Evolutionary conservation across 306 rosid genomes (phyloP), one percentile per base, ranked within the genome.

Genomic region (Castanospermum australe): DNA sequence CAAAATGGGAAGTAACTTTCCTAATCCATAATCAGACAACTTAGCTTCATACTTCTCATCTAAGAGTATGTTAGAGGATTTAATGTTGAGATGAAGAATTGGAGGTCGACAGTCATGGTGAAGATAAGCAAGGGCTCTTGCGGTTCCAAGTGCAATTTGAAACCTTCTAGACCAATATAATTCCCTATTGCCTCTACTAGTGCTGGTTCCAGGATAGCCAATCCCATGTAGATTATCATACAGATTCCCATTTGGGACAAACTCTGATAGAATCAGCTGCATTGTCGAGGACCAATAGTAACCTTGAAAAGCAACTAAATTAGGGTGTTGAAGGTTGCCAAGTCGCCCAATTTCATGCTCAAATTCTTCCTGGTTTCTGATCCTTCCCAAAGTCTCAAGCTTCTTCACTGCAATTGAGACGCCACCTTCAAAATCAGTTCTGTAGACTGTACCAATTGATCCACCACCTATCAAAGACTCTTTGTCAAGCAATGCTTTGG

Each of bases 101-200:
- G 96, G 93, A 73, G 99, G 99, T 20, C 86, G 81, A 41, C 94
- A 96, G 75, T 96, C 99, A 75, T 96, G 97, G 89, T 96, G 99
- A 86, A 96, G 99, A 86, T 88, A 91, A 24, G 96, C 88, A 57
- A 96, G 89, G 42, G 96, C 98, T 77, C 91, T 84, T 3, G 99
- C 99, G 1, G 96, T 91, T 86, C 98, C 99, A 10, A 96, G 71
- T 14, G 98, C 99, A 65, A 96, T 86, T 75, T 83, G 89, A 25
- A 87, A 96, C 85, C 99, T 90, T 66, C 89, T 84, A 22, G 94
- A 86, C 99, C 99, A 96, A 74, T 86, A 51, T 33, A 93, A 56
- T 41, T 90, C 92, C 75, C 83, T 76, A 55, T 89, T 93, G 74
- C 97, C 91, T 1, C 82, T 80, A 57, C 98, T 84, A 20, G 91